Evolutionary conservation across 2,329 filamentous ascomycete genomes (phyloP), one percentile per base, ranked within the genome.

Genomic region (Dactylellina parvicollis): DNA sequence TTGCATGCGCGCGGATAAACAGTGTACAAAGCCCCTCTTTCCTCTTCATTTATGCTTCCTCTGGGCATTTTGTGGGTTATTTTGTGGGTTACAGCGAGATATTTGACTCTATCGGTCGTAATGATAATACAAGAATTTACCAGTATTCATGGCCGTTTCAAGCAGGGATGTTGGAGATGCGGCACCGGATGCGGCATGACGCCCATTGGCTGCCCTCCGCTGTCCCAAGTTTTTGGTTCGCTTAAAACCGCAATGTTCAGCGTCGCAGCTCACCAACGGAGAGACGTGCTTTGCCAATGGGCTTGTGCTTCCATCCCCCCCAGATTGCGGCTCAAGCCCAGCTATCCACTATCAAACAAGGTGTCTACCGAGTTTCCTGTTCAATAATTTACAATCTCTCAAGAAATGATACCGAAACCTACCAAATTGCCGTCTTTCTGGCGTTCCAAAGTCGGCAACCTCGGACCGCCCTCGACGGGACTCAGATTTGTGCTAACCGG

Each of bases 221-320:
- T 20, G 18, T 59, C 44, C 59, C 67, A 72, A 42, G 16, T 30
- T 44, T 73, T 46, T 40, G 54, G 69, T 66, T 73, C 69, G 69
- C 60, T 66, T 73, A 73, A 38, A 60, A 49, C 52, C 60, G 55
- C 50, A 72, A 71, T 46, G 42, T 50, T 57, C 57, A 38, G 44
- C 28, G 16, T 44, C 54, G 59, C 52, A 44, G 42, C 40, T 14
- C 38, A 56, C 47, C 20, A 49, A 61, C 24, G 40, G 34, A 55
- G 42, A 57, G 52, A 59, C 16, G 28, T 40, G 14, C n/a, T n/a
- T n/a, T n/a, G n/a, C 22, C 22, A 44, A n/a, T 10, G 8, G 40
- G 24, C 36, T 44, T 36, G 28, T 44, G 20, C 44, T 22, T 44
- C n/a, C 16, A 24, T 24, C 24, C n/a, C 18, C 14, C 20, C 18